Base-by-base conservation (phyloP, 139 green algal species). In the Closterium sp. region DNA sequence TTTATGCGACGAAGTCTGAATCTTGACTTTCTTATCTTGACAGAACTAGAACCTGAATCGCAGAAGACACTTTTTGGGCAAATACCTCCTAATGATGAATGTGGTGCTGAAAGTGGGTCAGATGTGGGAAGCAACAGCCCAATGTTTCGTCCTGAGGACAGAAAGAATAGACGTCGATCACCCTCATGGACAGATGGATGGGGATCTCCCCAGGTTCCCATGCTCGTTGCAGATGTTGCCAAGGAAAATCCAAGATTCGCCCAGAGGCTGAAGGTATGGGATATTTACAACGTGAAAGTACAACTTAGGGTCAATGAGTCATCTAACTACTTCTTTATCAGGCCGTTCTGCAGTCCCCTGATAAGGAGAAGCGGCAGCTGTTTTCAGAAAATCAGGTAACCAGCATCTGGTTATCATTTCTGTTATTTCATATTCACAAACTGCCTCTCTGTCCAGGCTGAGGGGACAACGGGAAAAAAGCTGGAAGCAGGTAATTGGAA, bases 171-270 rank as follows among this genome's bases (percentile, higher is more conserved):
- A 86, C 83, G 83, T 28, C 23, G 83, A 32, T 86, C 83, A 86
- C 83, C 83, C 21, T 86, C 83, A 21, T 86, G 83, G 83, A 86
- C 83, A 28, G 83, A 86, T 86, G 83, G 83, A 33, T 86, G n/a
- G n/a, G 83, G 83, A 21, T 86, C 83, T 9, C 83, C 83, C 30
- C n/a, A 86, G 21, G 83, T 86, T 34, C 83, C 83, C 30, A 33
- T 86, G n/a, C 83, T 86, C 16, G 83, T 86, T 33, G n/a, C 83
- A 86, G 83, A 86, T 86, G 30, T 86, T 86, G 83, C 83, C 30
- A 33, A 32, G 30, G n/a, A 32, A 9, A 86, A 86, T 86, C 83
- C 83, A 33, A 86, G 83, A 33, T 86, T 86, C 31, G 83, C 83
- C 4, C 83, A 33, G 83, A 86, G 30, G 30, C 30, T 86, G 16